Conservation (phyloP, 257 asterid genomes). For the Solanum chmielewskii region DNA sequence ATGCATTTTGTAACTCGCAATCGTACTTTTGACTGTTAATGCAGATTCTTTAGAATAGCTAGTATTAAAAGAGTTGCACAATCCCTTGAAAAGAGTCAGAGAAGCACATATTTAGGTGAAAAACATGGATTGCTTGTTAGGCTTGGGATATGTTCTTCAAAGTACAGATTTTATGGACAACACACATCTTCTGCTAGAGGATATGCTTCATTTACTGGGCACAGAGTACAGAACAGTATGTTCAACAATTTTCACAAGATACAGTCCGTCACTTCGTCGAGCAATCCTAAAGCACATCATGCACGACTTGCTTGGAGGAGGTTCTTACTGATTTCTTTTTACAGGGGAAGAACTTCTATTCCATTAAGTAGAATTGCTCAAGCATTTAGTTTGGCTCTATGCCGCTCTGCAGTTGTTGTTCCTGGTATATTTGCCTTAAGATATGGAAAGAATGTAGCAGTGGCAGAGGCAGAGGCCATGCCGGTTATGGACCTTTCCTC, state of each 20-base stretch:
- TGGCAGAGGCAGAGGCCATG: constrained; percentile 41
- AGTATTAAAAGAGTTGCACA: constrained; percentile 25
- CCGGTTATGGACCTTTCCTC: constrained; percentile 23
- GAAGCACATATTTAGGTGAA: constrained; percentile 4
- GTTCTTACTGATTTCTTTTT: constrained; percentile 20
- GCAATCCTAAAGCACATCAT: constrained; percentile 27
- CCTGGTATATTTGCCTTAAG: constrained; percentile 60
- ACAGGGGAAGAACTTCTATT: constrained; percentile 14
- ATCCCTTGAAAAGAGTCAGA: constrained; percentile 8
- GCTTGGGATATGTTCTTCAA: constrained; percentile 21
- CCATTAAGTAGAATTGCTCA: constrained; percentile 58
- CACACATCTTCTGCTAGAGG: constrained; percentile 19
- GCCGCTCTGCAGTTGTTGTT: constrained; percentile 44
- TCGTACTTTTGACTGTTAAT: not conserved
- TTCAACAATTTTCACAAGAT: constrained; percentile 12
- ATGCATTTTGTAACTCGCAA: not conserved
- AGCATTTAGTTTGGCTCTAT: constrained; percentile 71
- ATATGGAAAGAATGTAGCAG: constrained; percentile 42
- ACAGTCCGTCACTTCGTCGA: constrained; percentile 23
- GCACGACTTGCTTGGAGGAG: constrained; percentile 60
- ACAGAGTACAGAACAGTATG: constrained; percentile 17
- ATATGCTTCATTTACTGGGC: constrained; percentile 20
- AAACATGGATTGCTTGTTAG: constrained; percentile 22
- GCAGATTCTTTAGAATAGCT: constrained; percentile 46
- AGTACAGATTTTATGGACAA: constrained; percentile 27